Conservation (phyloP, 768 basidiomycete species). For the Tricholoma saponaceum region DNA sequence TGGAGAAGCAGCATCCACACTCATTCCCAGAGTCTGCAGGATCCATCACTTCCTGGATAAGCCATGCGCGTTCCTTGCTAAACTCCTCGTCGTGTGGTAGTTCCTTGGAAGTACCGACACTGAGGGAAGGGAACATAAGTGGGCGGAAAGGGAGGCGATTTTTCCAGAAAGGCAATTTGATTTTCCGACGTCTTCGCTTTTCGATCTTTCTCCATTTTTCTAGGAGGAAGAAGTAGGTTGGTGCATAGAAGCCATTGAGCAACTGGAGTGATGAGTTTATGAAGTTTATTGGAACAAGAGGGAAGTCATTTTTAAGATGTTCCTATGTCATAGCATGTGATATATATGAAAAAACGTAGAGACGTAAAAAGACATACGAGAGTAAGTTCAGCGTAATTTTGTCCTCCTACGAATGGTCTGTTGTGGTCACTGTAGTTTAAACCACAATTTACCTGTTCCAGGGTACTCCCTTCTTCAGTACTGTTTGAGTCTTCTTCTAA, state of each 20-base stretch:
- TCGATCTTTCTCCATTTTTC: slow-evolving; percentile 26
- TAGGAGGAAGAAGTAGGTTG: slow-evolving; percentile 49
- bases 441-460: not conserved
- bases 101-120: slow-evolving; percentile 22
- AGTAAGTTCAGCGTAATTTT: slow-evolving; percentile 43
- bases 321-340: slow-evolving; percentile 15
- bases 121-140: slow-evolving; percentile 30
- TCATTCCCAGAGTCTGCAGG: slow-evolving; percentile 56
- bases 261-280: slow-evolving; percentile 38
- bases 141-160: not conserved
- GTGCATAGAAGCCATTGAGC: slow-evolving; percentile 53
- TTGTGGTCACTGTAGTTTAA: slow-evolving; percentile 51
- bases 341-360: slow-evolving; percentile 2
- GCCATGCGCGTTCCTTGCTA: slow-evolving; percentile 38
- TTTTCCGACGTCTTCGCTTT: slow-evolving; percentile 7
- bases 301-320: slow-evolving; percentile 53
- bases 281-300: slow-evolving; percentile 48
- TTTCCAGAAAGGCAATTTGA: not conserved
- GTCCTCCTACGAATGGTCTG: slow-evolving; percentile 35
- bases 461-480: not conserved
- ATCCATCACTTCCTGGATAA: slow-evolving; percentile 23
- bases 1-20: slow-evolving; percentile 81
- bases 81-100: slow-evolving; percentile 38
- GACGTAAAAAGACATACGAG: slow-evolving; percentile 35
- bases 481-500: not conserved